These are phyloP conservation scores for Xylaria curta DNA, from an alignment of 495 filamentous ascomycete genomes.

Conservation along the genomic window DNA sequence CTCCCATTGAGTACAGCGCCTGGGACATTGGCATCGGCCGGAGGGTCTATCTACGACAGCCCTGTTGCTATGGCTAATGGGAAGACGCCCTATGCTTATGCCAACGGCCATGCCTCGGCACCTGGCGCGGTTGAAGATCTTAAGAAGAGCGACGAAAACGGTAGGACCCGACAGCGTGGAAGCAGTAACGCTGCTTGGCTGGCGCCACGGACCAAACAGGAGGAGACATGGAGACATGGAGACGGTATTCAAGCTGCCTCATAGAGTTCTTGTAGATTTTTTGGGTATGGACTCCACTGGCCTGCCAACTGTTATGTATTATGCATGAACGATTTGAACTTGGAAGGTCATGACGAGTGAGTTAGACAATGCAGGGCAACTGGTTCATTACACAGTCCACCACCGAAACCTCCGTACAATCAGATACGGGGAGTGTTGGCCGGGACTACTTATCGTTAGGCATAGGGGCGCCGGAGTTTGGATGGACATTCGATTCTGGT, in stretches of 20 bases:
- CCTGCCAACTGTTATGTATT: conserved; percentile 25
- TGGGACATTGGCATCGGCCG: conserved; percentile 27
- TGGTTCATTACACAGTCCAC: conserved; percentile 13
- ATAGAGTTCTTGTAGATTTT: conserved; percentile 13
- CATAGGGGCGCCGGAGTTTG: conserved; percentile 23
- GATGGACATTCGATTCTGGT: conserved; percentile 23
- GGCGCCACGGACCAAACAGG: conserved; percentile 75
- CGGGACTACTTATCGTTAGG: conserved; percentile 17
- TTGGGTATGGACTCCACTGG: neutral
- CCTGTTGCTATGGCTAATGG: conserved; percentile 37
- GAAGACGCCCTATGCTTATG: conserved; percentile 35
- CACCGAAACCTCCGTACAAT: neutral
- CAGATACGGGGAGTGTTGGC: neutral
- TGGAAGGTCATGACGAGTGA: conserved; percentile 24
- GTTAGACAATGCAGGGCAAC: conserved; percentile 24
- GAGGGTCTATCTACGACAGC: conserved; percentile 43
- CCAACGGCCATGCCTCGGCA: conserved; percentile 45
- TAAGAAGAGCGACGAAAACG: conserved; percentile 68
- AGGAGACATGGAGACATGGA: conserved; percentile 77
- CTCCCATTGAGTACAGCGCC: conserved; percentile 67
- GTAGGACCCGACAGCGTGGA: conserved; percentile 59
- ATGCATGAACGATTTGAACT: conserved; percentile 28
- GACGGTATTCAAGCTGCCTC: conserved; percentile 47
- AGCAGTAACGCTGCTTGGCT: conserved; percentile 69
- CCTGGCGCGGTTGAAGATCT: conserved; percentile 48